phyloP scores from a whole-genome alignment of 345 rosid species.

The Aquilaria yunnanensis region DNA sequence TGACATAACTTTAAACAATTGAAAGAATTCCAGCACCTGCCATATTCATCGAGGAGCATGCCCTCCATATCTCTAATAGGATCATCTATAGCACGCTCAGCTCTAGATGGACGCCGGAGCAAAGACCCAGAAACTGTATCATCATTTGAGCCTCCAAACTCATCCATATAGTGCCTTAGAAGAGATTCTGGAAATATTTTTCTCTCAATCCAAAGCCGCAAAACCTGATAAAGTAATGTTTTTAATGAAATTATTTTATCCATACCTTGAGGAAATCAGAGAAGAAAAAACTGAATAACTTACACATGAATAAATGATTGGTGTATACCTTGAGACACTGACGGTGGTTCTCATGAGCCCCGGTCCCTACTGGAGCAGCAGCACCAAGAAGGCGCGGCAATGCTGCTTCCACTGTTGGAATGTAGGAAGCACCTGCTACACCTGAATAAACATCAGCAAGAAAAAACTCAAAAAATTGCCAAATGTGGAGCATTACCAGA shows the following conservation, averaged over 20 bases:
- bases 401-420: conserved; percentile 76
- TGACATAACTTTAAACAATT: not conserved
- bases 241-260: too few species aligned
- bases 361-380: conserved; percentile 75
- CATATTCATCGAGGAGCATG: conserved; percentile 93
- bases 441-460: conserved; percentile 30
- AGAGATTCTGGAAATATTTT: conserved; percentile 70
- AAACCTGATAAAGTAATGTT: conserved; percentile 39
- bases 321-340: conserved; percentile 75
- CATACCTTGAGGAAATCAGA: too few species aligned
- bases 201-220: conserved; percentile 77
- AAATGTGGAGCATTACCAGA: too few species aligned
- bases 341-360: conserved; percentile 82
- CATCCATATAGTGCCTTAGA: conserved; percentile 68
- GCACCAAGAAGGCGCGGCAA: conserved; percentile 84
- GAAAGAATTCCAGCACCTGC: conserved; percentile 43
- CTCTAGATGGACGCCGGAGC: conserved; percentile 70
- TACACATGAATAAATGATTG: conserved; percentile 2
- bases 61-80: conserved; percentile 95
- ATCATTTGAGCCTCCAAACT: conserved; percentile 63
- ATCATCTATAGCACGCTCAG: conserved; percentile 83
- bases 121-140: conserved; percentile 51
- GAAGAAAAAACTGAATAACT: conserved; percentile 7
- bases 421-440: conserved; percentile 64
- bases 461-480: not conserved